phyloP scores from a whole-genome alignment of 1,284 basidiomycete genomes.

The Pseudozyma thailandica region DNA sequence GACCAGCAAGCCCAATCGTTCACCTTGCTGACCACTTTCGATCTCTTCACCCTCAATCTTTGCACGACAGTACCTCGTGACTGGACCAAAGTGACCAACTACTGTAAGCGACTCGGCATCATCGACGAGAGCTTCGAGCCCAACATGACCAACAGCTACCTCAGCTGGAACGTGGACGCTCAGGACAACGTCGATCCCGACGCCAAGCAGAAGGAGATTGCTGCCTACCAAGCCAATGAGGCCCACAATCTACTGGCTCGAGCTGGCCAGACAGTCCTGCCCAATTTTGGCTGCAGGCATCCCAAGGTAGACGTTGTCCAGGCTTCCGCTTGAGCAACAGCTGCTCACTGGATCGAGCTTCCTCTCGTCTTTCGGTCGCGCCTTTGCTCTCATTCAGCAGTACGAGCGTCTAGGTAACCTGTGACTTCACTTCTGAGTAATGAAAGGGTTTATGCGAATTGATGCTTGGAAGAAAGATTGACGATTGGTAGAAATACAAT shows the following conservation, averaged over 20 bases:
- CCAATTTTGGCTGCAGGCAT: slow-evolving; percentile 33
- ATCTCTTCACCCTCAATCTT: slow-evolving; percentile 6
- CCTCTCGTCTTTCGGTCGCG: too few relatives aligned
- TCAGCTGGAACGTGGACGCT: slow-evolving; percentile 48
- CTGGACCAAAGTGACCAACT: slow-evolving; percentile 67
- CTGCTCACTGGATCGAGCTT: neutral
- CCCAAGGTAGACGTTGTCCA: slow-evolving; percentile 11
- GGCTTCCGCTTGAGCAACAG: slow-evolving; percentile 15
- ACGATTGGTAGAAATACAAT: slow-evolving; percentile 29
- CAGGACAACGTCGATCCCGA: slow-evolving; percentile 52
- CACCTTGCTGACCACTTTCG: neutral
- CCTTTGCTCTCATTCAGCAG: too few relatives aligned
- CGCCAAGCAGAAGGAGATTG: slow-evolving; percentile 58
- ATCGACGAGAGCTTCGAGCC: slow-evolving; percentile 64
- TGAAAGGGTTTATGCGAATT: neutral
- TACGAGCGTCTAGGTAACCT: too few relatives aligned
- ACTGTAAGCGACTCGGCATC: slow-evolving; percentile 69
- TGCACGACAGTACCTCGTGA: slow-evolving; percentile 41
- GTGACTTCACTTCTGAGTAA: too few relatives aligned
- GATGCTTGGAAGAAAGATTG: neutral
- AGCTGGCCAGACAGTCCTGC: slow-evolving; percentile 4
- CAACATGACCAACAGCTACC: slow-evolving; percentile 69
- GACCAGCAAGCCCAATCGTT: neutral
- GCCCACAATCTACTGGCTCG: slow-evolving; percentile 38
- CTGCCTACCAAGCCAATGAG: slow-evolving; percentile 50